Conservation (phyloP, 2,329 filamentous ascomycete genomes). For the Leptosphaerulina australis region DNA sequence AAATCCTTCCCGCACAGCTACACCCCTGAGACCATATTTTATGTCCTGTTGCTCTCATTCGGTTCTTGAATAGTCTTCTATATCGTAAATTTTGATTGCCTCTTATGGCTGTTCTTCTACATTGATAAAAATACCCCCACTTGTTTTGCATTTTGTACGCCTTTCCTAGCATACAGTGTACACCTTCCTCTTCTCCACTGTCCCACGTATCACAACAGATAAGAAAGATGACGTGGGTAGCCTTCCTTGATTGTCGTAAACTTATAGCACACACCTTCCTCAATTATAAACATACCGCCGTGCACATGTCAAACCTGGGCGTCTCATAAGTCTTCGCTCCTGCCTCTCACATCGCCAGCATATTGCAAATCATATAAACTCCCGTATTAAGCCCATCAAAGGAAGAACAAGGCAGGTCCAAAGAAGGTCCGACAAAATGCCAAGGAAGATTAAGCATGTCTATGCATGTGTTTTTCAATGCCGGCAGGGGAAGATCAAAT, state of each 20-base stretch:
- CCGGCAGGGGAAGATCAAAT: constrained; percentile 14
- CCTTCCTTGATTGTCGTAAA: neutral
- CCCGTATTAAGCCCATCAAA: constrained; percentile 5
- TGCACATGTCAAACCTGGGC: constrained; percentile 1
- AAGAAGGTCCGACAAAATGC: constrained; percentile 10
- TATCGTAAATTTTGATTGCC: too few relatives aligned
- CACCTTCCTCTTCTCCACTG: neutral
- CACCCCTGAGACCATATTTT: too few relatives aligned
- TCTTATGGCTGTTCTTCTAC: too few relatives aligned
- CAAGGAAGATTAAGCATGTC: constrained; percentile 12
- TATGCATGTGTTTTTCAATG: neutral
- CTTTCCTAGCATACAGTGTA: too few relatives aligned
- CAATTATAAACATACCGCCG: too few relatives aligned
- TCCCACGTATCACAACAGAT: constrained; percentile 1
- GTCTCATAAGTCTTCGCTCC: constrained; percentile 7
- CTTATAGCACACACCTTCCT: constrained; percentile 11
- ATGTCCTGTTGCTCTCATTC: too few relatives aligned
- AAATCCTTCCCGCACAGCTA: too few relatives aligned
- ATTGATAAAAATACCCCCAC: too few relatives aligned
- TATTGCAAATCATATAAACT: constrained; percentile 12
- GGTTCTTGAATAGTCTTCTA: too few relatives aligned
- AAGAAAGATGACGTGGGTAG: constrained; percentile 1
- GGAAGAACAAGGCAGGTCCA: constrained; percentile 12
- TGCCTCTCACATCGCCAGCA: constrained; percentile 9
- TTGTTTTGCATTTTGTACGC: too few relatives aligned